Percentiles rank a stretch among this genome's conserved stretches.
Conservation (phyloP, 2,329 filamentous ascomycete species). For the Fusarium dimerum region DNA sequence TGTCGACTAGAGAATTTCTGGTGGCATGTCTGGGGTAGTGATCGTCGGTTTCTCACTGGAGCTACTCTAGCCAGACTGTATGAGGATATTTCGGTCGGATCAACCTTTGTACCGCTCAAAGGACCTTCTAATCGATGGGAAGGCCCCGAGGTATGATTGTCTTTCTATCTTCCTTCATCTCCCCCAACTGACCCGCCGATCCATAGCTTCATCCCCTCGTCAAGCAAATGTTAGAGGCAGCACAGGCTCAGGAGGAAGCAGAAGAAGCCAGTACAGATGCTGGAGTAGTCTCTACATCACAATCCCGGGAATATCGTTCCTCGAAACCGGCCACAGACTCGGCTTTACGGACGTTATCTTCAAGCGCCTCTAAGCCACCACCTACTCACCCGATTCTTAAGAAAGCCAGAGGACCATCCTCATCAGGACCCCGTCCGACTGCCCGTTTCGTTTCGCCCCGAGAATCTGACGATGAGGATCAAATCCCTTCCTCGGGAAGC, state of each 20-base stretch:
- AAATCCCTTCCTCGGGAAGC: slow-evolving; percentile 44
- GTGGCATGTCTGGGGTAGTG: slow-evolving; percentile 66
- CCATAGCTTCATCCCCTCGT: slow-evolving; percentile 31
- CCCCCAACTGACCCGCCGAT: slow-evolving; percentile 12
- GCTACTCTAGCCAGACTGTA: slow-evolving; percentile 56
- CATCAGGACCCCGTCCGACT: slow-evolving; percentile 56
- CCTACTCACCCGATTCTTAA: slow-evolving; percentile 61
- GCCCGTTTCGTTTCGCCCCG: slow-evolving; percentile 61
- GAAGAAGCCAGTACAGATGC: slow-evolving; percentile 4
- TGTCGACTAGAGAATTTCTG: slow-evolving; percentile 65
- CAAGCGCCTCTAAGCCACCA: slow-evolving; percentile 45
- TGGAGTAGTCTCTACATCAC: slow-evolving; percentile 15
- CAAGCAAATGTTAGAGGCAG: slow-evolving; percentile 30
- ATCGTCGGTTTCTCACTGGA: slow-evolving; percentile 54
- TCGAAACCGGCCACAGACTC: slow-evolving; percentile 21
- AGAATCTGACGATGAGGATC: slow-evolving; percentile 47
- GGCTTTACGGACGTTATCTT: slow-evolving; percentile 35
- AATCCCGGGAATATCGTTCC: slow-evolving; percentile 14
- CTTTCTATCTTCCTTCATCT: slow-evolving; percentile 2
- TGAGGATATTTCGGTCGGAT: slow-evolving; percentile 58
- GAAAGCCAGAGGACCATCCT: slow-evolving; percentile 56
- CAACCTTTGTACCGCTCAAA: slow-evolving; percentile 57
- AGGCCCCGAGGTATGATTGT: slow-evolving; percentile 45
- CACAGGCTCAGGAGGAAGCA: neutral
- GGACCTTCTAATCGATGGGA: slow-evolving; percentile 57